Conservation (phyloP, 805 yeast species). For the Millerozyma miso region DNA sequence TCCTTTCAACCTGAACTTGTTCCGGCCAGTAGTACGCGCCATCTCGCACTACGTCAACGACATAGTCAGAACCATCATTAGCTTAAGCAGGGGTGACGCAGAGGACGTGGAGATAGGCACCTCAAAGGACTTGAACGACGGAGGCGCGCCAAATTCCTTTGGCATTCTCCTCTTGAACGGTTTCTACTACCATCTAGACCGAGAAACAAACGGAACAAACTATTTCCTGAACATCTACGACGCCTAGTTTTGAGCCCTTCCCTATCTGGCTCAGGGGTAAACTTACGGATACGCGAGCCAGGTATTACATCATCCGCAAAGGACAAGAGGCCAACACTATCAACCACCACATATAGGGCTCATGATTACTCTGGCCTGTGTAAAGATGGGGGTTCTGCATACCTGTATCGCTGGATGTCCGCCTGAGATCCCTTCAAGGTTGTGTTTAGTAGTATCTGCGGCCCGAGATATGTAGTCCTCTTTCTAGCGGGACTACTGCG, state of each 20-base stretch:
- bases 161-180: slow-evolving; percentile 25
- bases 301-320: too few species aligned
- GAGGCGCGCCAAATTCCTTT: slow-evolving; percentile 17
- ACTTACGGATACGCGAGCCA: too few species aligned
- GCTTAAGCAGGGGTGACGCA: slow-evolving; percentile 39
- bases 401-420: too few species aligned
- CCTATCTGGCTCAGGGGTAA: too few species aligned
- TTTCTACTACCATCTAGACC: slow-evolving; percentile 29
- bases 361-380: too few species aligned
- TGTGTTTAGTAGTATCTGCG: too few species aligned
- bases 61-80: slow-evolving; percentile 26
- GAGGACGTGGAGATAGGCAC: slow-evolving; percentile 27
- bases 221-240: slow-evolving; percentile 27
- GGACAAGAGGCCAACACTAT: too few species aligned
- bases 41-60: slow-evolving; percentile 34
- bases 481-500: too few species aligned
- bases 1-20: slow-evolving; percentile 8
- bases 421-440: too few species aligned
- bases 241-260: neutral
- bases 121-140: slow-evolving; percentile 28
- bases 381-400: too few species aligned
- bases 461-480: too few species aligned
- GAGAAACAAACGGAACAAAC: slow-evolving; percentile 38
- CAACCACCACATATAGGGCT: too few species aligned
- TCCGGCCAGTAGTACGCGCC: slow-evolving; percentile 12